Evolutionary conservation across 2,329 filamentous ascomycete species (phyloP), one percentile per base, ranked within the genome.

Genomic region (Neofusicoccum laricinum): DNA sequence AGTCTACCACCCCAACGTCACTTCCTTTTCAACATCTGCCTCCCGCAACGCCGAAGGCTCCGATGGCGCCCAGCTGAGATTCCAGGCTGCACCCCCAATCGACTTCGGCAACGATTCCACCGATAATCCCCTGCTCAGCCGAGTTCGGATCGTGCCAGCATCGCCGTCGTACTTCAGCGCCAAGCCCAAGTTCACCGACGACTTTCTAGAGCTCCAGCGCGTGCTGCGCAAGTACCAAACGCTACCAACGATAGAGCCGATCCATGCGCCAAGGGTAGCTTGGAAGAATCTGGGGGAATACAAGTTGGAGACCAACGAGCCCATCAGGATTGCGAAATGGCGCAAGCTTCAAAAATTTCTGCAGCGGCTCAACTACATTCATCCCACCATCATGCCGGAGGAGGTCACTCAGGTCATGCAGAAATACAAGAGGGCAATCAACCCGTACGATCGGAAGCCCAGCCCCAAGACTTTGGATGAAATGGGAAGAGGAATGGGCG

Each of bases 111-210:
- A 67, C 15, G 21, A 38, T 1, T 14, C 19, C 12, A 19, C 14
- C 17, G 19, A 32, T 10, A 1, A 7, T 11, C 17, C 43, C 10
- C 21, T 64, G 34, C 70, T 81, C 46, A 66, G 69, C 51, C 74
- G 70, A 25, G 70, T 91, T 61, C 91, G 95, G 68, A 82, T 96
- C 21, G 81, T 97, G 40, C 95, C 95, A 19, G 84, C 85, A 30
- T 97, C 93, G 40, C 89, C 92, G 2, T 95, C 94, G n/a, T 99
- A 99, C 80, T 99, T 98, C 81, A 93, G 92, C 61, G 90, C 90
- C 61, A 89, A 89, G 66, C 90, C 93, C 1, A 83, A 85, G 63
- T 97, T 97, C 82, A 95, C 90, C 78, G 95, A 99, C 79, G 86
- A 91, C 72, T 86, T 90, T 70, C 85, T 98, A 69, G 80, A 83